These are phyloP conservation scores for Paecilomyces fulvus DNA, from an alignment of 2,329 filamentous ascomycete genomes.

Conservation along the genomic window DNA sequence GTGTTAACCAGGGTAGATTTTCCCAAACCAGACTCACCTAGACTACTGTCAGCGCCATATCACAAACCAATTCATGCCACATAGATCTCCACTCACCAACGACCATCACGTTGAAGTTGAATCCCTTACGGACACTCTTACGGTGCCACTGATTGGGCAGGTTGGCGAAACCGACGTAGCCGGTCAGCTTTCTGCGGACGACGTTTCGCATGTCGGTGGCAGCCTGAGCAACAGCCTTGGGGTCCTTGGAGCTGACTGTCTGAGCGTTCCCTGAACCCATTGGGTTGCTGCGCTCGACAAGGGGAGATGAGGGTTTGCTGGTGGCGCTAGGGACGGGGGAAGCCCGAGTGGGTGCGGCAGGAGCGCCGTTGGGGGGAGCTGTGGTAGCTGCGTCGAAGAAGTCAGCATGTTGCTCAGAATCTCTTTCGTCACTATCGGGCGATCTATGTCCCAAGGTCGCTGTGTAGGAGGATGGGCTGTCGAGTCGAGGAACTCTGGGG, in stretches of 20 bases:
- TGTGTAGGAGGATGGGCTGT: conserved; percentile 10
- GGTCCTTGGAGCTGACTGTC: conserved; percentile 57
- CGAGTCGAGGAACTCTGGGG: conserved; percentile 5
- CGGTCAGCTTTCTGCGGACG: conserved; percentile 94
- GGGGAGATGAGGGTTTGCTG: conserved; percentile 47
- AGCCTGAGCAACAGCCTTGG: conserved; percentile 48
- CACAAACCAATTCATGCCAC: neutral
- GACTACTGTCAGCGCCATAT: neutral
- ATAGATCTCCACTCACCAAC: conserved; percentile 63
- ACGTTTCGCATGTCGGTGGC: conserved; percentile 79
- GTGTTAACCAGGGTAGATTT: conserved; percentile 99
- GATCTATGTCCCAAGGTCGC: conserved; percentile 5
- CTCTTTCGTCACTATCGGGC: conserved; percentile 7
- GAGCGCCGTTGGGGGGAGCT: conserved; percentile 18
- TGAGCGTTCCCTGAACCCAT: conserved; percentile 47
- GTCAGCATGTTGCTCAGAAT: conserved; percentile 18
- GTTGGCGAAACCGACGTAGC: conserved; percentile 98
- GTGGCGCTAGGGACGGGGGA: conserved; percentile 31
- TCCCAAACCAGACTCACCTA: conserved; percentile 97
- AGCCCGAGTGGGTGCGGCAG: conserved; percentile 23
- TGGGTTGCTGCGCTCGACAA: conserved; percentile 51
- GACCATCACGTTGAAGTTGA: conserved; percentile 99
- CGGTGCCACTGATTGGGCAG: conserved; percentile 99
- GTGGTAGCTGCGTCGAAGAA: conserved; percentile 20
- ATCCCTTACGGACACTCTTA: conserved; percentile 99